These are phyloP conservation scores for Dothideomycetes sp. DNA, from an alignment of 2,329 filamentous ascomycete species.

Conservation along the genomic window DNA sequence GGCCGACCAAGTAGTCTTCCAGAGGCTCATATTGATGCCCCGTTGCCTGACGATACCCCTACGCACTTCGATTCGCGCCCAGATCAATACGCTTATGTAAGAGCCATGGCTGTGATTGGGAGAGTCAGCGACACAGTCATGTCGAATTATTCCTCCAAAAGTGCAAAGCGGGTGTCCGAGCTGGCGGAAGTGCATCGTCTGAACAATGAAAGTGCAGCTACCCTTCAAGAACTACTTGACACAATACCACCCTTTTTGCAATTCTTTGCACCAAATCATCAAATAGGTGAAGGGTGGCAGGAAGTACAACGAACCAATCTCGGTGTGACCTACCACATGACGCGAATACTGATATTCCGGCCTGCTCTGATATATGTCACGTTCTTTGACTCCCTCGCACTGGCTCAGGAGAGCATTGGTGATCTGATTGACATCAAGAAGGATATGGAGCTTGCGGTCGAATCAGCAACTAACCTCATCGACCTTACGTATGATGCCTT, in stretches of 20 bases:
- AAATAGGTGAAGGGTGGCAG: not conserved
- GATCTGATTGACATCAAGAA: conserved; percentile 5
- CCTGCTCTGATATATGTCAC: conserved; percentile 7
- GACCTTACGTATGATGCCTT: conserved; percentile 2
- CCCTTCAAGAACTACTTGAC: not conserved
- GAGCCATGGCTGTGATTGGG: conserved; percentile 4
- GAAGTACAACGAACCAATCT: conserved; percentile 4
- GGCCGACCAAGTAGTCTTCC: conserved; percentile 5
- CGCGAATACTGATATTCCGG: conserved; percentile 1
- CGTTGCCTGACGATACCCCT: conserved; percentile 2
- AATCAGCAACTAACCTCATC: conserved; percentile 2
- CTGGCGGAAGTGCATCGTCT: conserved; percentile 1
- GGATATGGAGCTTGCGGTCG: conserved; percentile 3
- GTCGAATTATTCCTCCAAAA: conserved; percentile 2
- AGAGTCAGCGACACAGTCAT: conserved; percentile 4
- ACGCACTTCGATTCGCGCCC: not conserved
- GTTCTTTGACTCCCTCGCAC: conserved; percentile 4
- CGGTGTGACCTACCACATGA: conserved; percentile 4
- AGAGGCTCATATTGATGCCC: conserved; percentile 4
- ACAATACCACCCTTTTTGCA: conserved; percentile 2
- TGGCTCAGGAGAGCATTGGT: conserved; percentile 7
- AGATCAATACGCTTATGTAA: conserved; percentile 4
- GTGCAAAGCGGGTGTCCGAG: not conserved
- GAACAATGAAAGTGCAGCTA: conserved; percentile 1
- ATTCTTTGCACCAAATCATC: conserved; percentile 1